phyloP scores from a whole-genome alignment of 2,329 filamentous ascomycete species.

The Hymenoscyphus fructigenus region DNA sequence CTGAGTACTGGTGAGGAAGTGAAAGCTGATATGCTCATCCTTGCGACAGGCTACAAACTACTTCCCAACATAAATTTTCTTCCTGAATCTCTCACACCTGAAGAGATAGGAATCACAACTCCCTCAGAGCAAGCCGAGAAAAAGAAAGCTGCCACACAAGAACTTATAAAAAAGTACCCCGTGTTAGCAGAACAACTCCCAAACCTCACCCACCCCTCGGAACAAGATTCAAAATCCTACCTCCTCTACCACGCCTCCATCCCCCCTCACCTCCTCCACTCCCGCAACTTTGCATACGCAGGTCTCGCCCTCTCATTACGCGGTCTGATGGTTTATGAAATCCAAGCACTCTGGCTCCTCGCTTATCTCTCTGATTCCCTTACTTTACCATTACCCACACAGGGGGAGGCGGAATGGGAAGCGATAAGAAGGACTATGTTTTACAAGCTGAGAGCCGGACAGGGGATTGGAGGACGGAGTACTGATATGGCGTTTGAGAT shows the following conservation, averaged over 20 bases:
- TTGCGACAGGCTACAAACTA: slow-evolving; percentile 58
- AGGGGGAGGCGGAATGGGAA: slow-evolving; percentile 7
- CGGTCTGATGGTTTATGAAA: slow-evolving; percentile 42
- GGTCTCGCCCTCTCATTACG: slow-evolving; percentile 46
- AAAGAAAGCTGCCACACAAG: slow-evolving; percentile 48
- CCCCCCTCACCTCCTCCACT: slow-evolving; percentile 41
- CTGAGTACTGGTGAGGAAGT: slow-evolving; percentile 49
- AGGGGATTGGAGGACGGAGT: slow-evolving; percentile 58
- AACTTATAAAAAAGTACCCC: slow-evolving; percentile 49
- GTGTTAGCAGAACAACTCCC: not conserved
- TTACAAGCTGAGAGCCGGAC: slow-evolving; percentile 65
- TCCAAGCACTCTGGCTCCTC: slow-evolving; percentile 58
- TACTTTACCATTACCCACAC: slow-evolving; percentile 45
- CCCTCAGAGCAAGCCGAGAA: slow-evolving; percentile 32
- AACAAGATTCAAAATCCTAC: slow-evolving; percentile 35
- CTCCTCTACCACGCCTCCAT: slow-evolving; percentile 45
- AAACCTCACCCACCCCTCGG: not conserved
- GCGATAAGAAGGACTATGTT: slow-evolving; percentile 62
- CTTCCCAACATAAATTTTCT: slow-evolving; percentile 50
- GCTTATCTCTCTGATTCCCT: slow-evolving; percentile 56
- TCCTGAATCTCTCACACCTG: slow-evolving; percentile 7
- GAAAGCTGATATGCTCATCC: slow-evolving; percentile 51
- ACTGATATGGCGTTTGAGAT: slow-evolving; percentile 77
- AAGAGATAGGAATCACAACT: slow-evolving; percentile 10
- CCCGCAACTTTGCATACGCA: slow-evolving; percentile 46